Percentiles rank a stretch among this genome's conserved stretches.
Conservation (phyloP, 805 yeast genomes). For the Candida sanyiensis region DNA sequence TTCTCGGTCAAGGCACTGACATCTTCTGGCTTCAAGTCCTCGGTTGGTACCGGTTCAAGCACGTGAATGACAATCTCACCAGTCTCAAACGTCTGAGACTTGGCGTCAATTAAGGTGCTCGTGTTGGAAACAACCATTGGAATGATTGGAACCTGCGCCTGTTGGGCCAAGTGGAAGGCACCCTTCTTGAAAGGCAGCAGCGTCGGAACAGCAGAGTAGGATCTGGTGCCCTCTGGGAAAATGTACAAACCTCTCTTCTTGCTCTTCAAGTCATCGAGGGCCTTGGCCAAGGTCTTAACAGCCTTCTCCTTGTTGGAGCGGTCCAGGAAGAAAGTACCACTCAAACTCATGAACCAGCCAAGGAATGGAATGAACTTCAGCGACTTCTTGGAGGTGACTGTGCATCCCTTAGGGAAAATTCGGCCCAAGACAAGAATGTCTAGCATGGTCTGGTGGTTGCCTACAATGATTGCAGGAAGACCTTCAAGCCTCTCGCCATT, state of each 20-base stretch:
- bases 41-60: conserved; percentile 73
- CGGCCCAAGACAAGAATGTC: conserved; percentile 80
- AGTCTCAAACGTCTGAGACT: conserved; percentile 55
- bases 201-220: conserved; percentile 60
- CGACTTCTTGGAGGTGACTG: conserved; percentile 87
- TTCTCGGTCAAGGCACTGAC: conserved; percentile 53
- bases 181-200: conserved; percentile 93
- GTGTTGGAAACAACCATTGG: conserved; percentile 89
- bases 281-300: conserved; percentile 63
- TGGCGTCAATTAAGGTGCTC: conserved; percentile 60
- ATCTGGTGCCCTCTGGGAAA: conserved; percentile 97
- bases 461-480: conserved; percentile 72
- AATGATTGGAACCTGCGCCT: conserved; percentile 81
- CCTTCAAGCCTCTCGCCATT: conserved; percentile 54
- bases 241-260: conserved; percentile 74
- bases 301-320: conserved; percentile 74
- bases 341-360: conserved; percentile 94
- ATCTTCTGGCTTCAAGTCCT: conserved; percentile 63
- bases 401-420: conserved; percentile 80
- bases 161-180: conserved; percentile 95
- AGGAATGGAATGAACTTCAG: conserved; percentile 80
- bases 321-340: conserved; percentile 89
- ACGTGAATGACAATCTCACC: conserved; percentile 80
- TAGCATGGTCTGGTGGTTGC: conserved; percentile 88
- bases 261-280: conserved; percentile 54